phyloP scores from a whole-genome alignment of 305 asterid species.

The Fraxinus sp. region DNA sequence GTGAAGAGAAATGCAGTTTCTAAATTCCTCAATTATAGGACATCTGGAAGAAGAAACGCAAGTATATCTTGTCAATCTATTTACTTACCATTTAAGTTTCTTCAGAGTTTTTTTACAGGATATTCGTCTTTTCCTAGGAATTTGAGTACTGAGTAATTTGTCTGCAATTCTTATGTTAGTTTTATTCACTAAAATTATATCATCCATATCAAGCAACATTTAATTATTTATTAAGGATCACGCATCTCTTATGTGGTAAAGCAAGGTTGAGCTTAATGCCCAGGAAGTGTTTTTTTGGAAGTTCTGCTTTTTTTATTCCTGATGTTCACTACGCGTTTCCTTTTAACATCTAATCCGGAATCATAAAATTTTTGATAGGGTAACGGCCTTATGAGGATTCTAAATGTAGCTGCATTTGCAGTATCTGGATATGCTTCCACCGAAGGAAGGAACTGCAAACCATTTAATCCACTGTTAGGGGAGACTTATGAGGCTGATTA shows the following conservation, averaged over 20 bases:
- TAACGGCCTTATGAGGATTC: slow-evolving; percentile 89
- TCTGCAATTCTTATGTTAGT: neutral
- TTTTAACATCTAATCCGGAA: slow-evolving; percentile 32
- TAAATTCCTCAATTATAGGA: neutral
- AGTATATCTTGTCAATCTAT: neutral
- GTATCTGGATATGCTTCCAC: slow-evolving; percentile 98
- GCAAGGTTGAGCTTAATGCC: neutral
- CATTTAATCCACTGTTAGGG: slow-evolving; percentile 93
- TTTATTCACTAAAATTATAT: neutral
- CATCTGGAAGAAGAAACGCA: neutral
- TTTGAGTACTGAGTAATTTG: slow-evolving; percentile 11
- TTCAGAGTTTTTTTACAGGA: neutral
- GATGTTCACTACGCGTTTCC: slow-evolving; percentile 18
- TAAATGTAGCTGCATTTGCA: slow-evolving; percentile 97
- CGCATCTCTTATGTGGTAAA: neutral
- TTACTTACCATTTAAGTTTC: neutral
- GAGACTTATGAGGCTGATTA: slow-evolving; percentile 97
- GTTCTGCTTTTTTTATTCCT: neutral
- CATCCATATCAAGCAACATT: neutral
- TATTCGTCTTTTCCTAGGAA: slow-evolving; percentile 2
- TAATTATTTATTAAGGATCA: neutral
- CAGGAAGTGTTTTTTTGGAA: neutral
- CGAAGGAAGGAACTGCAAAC: slow-evolving; percentile 94
- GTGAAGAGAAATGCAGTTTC: neutral
- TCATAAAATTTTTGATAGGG: slow-evolving; percentile 52